Evolutionary conservation across 345 rosid genomes (phyloP).

Genomic region (Raphanus raphanistrum): DNA sequence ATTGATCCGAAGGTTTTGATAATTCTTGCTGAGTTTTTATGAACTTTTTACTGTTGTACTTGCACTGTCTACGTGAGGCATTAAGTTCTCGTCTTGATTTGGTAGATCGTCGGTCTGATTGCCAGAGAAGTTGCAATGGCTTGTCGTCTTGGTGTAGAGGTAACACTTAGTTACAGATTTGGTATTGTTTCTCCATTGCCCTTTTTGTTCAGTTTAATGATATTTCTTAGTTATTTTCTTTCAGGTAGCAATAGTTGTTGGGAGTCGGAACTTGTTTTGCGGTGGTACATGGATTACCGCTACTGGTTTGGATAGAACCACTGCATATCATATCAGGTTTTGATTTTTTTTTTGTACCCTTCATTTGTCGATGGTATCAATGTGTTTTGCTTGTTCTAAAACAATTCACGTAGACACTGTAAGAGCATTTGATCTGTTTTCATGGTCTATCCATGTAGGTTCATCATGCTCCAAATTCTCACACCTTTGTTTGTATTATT

Average conservation of each 20-base stretch:
- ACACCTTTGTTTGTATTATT: neutral
- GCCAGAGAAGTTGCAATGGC: constrained; percentile 80
- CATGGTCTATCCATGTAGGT: neutral
- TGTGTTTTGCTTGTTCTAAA: neutral
- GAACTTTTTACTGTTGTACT: neutral
- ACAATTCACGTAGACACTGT: neutral
- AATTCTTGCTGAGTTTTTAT: neutral
- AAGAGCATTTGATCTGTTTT: neutral
- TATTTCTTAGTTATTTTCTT: constrained; percentile 17
- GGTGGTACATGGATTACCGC: constrained; percentile 79
- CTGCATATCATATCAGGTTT: constrained; percentile 85
- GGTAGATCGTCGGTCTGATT: constrained; percentile 70
- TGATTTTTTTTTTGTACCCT: neutral
- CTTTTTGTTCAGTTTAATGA: neutral
- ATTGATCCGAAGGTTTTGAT: constrained; percentile 77
- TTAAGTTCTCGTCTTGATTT: constrained; percentile 19
- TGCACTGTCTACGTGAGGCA: constrained; percentile 7
- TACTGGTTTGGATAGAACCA: constrained; percentile 74
- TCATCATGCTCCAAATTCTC: neutral
- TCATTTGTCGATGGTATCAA: neutral
- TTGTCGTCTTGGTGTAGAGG: constrained; percentile 82
- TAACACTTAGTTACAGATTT: constrained; percentile 27
- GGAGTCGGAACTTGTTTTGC: constrained; percentile 83
- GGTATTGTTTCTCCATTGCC: neutral
- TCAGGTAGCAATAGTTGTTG: constrained; percentile 89